A percentile compares a stretch with the other conserved stretches of the same genome.
Evolutionary conservation across 441 rosid species (phyloP).

Genomic region (Gossypium laxum): DNA sequence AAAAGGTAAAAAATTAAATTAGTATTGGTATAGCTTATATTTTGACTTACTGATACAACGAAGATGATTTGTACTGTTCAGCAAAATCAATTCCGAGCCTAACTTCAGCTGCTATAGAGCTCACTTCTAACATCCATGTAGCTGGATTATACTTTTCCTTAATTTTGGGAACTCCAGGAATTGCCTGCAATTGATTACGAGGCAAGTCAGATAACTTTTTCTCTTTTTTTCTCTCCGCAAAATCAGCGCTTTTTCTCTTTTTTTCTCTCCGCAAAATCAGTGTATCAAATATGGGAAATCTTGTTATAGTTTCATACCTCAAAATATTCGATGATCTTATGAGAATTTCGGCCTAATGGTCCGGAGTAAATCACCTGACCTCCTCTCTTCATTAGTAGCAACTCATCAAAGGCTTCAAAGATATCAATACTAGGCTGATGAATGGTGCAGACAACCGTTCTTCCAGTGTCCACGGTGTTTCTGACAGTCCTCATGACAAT

Average conservation of each 20-base stretch:
- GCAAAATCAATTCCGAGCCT: constrained; percentile 53
- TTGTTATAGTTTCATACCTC: constrained; percentile 32
- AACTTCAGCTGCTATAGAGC: constrained; percentile 57
- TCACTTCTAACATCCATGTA: constrained; percentile 75
- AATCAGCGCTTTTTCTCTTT: too few relatives aligned
- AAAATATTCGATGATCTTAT: constrained; percentile 56
- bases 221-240: too few relatives aligned
- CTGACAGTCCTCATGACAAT: constrained; percentile 74
- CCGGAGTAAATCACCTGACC: constrained; percentile 67
- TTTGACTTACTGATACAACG: constrained; percentile 47
- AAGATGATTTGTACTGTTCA: constrained; percentile 40
- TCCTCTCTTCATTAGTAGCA: constrained; percentile 66
- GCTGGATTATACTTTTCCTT: constrained; percentile 65
- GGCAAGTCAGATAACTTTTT: too few relatives aligned
- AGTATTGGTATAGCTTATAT: neutral
- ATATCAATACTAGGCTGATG: constrained; percentile 74
- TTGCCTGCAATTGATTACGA: too few relatives aligned
- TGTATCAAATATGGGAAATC: neutral
- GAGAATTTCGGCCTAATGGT: constrained; percentile 50
- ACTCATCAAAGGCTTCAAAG: constrained; percentile 64
- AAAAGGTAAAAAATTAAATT: neutral
- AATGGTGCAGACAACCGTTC: constrained; percentile 70
- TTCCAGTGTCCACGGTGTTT: constrained; percentile 63
- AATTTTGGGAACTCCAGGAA: constrained; percentile 48
- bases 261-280: too few relatives aligned